Base-by-base conservation (phyloP, 495 filamentous ascomycete species). In the Saxophila tyrrhenica region DNA sequence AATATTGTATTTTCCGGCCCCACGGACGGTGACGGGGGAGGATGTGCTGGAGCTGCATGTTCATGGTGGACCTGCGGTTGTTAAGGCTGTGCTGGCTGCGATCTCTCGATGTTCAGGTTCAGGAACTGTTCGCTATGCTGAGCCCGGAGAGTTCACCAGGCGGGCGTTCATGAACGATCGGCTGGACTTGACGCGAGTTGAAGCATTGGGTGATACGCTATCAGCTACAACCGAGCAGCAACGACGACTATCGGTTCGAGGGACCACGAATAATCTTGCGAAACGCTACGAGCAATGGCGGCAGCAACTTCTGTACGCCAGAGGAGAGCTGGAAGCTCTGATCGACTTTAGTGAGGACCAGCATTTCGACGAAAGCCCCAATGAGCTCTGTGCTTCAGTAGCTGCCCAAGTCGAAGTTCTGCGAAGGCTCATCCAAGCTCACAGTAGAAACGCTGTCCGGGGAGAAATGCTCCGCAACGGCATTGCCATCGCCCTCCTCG, bases 261-360 rank as follows among this genome's bases (percentile, higher is more conserved):
- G 89, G 3, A 81, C 82, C 9, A 83, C 78, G 7, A 50, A 46
- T 23, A 22, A 20, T 9, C 69, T 95, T 3, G 78, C 85, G n/a
- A 75, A 80, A 51, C 82, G 79, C 3, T 98, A 97, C 69, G 91
- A 97, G 58, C 55, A 54, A 24, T 98, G 92, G 94, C 79, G 92
- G 13, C 72, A 79, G 53, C 72, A 80, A 25, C 69, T 98, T 7
- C 71, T 97, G 8, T 75, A 84, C 59, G 90, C 89, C 22, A 79
- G 91, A 8, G 94, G 87, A 5, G 90, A 96, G 69, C 74, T 97
- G 48, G 92, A 98, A 66, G 92, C 92, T 0, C 69, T 97, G 54
- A 97, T 98, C 62, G 92, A 98, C 65, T 98, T 98, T 67, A 83
- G 85, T 0, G 92, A 98, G 68, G 94, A 97, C 62, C 91, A 97